These are phyloP conservation scores for Kluyveromyces sp. DNA, from an alignment of 1,139 yeast genomes.

Conservation along the genomic window DNA sequence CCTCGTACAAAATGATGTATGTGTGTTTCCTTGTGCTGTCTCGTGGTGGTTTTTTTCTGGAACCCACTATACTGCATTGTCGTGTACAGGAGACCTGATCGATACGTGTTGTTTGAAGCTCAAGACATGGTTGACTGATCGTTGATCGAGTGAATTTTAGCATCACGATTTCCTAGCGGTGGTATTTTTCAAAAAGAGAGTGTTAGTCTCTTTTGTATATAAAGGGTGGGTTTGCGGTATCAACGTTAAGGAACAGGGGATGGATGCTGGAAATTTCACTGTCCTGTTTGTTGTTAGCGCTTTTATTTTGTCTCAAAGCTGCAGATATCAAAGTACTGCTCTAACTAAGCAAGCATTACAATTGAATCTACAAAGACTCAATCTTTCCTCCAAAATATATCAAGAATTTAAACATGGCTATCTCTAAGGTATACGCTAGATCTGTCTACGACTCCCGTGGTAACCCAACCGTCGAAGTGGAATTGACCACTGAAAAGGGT, in stretches of 20 bases:
- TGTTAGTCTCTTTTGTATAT: neutral
- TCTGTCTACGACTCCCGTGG: constrained; percentile 97
- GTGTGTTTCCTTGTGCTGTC: too few species aligned
- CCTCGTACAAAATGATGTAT: neutral
- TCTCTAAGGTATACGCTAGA: constrained; percentile 74
- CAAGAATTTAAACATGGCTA: constrained; percentile 34
- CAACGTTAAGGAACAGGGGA: too few species aligned
- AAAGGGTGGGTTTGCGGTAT: neutral
- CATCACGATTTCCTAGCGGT: neutral
- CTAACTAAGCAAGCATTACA: neutral
- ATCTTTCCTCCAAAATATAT: neutral
- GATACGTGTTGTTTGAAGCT: too few species aligned
- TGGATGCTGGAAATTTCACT: too few species aligned
- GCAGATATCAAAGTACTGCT: neutral
- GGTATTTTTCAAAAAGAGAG: neutral
- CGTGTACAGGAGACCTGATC: too few species aligned
- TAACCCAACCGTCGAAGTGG: constrained; percentile 97
- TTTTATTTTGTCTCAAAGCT: neutral
- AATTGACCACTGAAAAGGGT: constrained; percentile 78
- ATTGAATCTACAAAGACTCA: constrained; percentile 1
- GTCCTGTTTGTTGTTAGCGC: neutral
- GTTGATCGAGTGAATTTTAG: neutral
- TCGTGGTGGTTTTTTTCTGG: neutral
- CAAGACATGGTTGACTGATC: neutral
- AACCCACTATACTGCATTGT: too few species aligned